Conservation (phyloP, 257 asterid genomes). For the Salvia hispanica region DNA sequence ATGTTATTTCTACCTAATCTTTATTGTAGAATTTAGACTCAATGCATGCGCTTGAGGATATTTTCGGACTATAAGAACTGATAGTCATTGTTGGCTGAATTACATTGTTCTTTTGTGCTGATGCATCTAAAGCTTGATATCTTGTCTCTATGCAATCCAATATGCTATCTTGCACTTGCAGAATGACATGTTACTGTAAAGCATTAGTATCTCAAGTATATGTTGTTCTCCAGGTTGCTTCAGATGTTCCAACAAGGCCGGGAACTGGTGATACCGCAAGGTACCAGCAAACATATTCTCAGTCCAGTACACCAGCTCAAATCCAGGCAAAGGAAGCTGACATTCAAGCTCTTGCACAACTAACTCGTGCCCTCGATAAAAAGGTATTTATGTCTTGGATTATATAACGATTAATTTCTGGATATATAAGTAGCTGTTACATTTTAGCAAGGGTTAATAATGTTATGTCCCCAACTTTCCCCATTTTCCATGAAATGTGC, state of each 20-base stretch:
- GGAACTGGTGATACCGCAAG: constrained; percentile 43
- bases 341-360: constrained; percentile 79
- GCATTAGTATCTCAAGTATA: constrained; percentile 26
- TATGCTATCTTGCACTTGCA: background rate
- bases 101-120: constrained; percentile 8
- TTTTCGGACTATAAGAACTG: constrained; percentile 9
- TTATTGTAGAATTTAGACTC: background rate
- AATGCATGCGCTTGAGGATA: background rate
- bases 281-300: constrained; percentile 50
- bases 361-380: constrained; percentile 89
- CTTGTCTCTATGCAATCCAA: background rate
- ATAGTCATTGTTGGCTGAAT: constrained; percentile 17
- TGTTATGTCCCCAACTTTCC: too few species aligned
- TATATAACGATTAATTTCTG: constrained; percentile 9
- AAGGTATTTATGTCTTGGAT: constrained; percentile 50
- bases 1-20: constrained; percentile 14
- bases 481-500: too few species aligned
- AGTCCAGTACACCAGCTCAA: constrained; percentile 48
- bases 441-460: background rate
- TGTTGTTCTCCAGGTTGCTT: constrained; percentile 54
- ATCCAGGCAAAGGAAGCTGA: constrained; percentile 91
- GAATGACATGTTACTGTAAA: constrained; percentile 17
- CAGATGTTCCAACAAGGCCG: constrained; percentile 44
- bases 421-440: background rate
- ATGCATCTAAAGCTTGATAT: constrained; percentile 14